Evolutionary conservation across 768 basidiomycete genomes (phyloP).

Genomic region (Auricularia sp.): DNA sequence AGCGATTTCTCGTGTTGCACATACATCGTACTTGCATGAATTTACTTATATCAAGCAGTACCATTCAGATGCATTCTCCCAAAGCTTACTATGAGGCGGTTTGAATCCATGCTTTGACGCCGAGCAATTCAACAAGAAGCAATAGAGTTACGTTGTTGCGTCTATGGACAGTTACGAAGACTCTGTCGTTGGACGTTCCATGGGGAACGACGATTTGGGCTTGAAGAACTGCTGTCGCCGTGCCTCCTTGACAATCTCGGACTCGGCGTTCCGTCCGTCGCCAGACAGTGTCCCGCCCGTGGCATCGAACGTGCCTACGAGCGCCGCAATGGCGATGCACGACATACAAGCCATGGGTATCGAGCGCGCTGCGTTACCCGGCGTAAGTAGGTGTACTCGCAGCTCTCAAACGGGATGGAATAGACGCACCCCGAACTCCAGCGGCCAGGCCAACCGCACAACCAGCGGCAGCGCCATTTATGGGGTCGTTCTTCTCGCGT

Average conservation of each 20-base stretch:
- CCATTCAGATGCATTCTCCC: too few species aligned
- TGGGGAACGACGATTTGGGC: not conserved
- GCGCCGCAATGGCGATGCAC: slow-evolving; percentile 67
- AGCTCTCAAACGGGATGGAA: not conserved
- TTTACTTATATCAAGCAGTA: too few species aligned
- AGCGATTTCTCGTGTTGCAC: too few species aligned
- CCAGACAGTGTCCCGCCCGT: slow-evolving; percentile 52
- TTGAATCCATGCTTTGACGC: too few species aligned
- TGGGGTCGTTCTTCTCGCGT: slow-evolving; percentile 64
- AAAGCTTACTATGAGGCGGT: too few species aligned
- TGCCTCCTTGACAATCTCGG: slow-evolving; percentile 45
- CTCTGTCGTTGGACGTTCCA: not conserved
- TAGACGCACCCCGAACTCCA: slow-evolving; percentile 62
- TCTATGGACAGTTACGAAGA: not conserved
- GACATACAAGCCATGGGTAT: slow-evolving; percentile 72
- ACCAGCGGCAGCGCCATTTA: slow-evolving; percentile 78
- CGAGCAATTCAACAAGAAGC: too few species aligned
- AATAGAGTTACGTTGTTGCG: not conserved
- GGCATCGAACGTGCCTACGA: slow-evolving; percentile 75
- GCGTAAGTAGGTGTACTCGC: slow-evolving; percentile 8
- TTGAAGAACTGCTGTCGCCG: slow-evolving; percentile 79
- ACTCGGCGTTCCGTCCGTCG: slow-evolving; percentile 20
- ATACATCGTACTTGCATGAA: too few species aligned
- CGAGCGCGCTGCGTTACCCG: slow-evolving; percentile 53
- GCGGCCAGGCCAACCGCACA: slow-evolving; percentile 92